Evolutionary conservation across 257 asterid species (phyloP), one percentile per base, ranked within the genome.

Genomic region (Henckelia pumila): DNA sequence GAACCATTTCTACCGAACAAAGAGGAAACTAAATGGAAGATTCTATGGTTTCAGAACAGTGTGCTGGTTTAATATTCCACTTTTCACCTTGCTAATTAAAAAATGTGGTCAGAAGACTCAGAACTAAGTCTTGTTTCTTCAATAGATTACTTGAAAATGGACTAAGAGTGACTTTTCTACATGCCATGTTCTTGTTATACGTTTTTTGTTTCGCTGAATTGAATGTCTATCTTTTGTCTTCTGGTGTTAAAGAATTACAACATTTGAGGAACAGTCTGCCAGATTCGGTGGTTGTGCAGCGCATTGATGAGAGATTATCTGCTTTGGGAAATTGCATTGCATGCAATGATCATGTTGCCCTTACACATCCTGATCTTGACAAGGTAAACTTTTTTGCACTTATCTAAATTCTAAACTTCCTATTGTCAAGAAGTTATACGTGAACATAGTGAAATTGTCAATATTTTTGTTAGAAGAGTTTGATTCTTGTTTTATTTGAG

Each of bases 331-430:
- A 92, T 88, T 92, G 96, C 82, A 85, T 89, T 71, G 81, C 91
- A 7, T 92, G 96, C 84, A 92, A 92, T 55, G 98, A 89, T 77
- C 95, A 89, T 64, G 96, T 89, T 73, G 98, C 96, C 50, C 96
- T 92, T 65, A 83, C 96, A 0, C 96, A 92, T 75, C 89, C 96
- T 7, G 96, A 92, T 80, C 89, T 87, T 61, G 96, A 92, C 73
- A 83, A 25, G 92, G 98, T 83, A 86, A 44, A n/a, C 62, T 76
- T 19, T 3, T 49, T 47, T 61, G 21, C 58, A 23, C 61, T 24
- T 32, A 9, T 30, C 56, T 35, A 29, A 40, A 40, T 30, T 30
- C 56, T 35, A 29, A 40, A 40, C 32, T 64, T n/a, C 29, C 32
- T 5, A 28, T 25, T 8, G 57, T 59, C 50, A 37, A 44, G 22